Base-by-base conservation (phyloP, 257 asterid species). In the Craterostigma plantagineum region DNA sequence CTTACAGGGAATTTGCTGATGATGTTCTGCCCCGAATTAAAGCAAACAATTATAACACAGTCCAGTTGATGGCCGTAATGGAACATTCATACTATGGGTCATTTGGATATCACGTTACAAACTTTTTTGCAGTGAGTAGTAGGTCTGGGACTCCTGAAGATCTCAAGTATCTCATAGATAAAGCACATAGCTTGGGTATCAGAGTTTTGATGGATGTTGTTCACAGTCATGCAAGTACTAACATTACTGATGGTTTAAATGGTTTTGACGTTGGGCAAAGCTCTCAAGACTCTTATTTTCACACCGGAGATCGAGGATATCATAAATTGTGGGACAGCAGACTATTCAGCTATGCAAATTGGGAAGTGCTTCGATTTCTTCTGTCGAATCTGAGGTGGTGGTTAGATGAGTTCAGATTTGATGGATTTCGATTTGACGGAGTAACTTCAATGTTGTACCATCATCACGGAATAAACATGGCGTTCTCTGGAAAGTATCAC, bases 341-440 rank as follows among this genome's bases (percentile, higher is more conserved):
- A 63, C 60, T 87, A 23, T 87, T 82, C 62, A 87, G 82, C 56
- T 87, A 87, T 58, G 71, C 73, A 36, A 82, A 82, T 49, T 87
- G 98, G 98, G 98, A 87, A 66, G 98, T 82, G 66, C 92, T 87
- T 43, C 90, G 98, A 8, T 87, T 87, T 62, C 90, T 87, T 63
- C 73, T 87, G 27, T 87, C 98, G 41, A 87, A 87, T 61, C 67
- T 87, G 64, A 82, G 92, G 69, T 87, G 92, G 87, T 87, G 98
- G 98, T 59, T 82, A 7, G 95, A 87, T 45, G 98, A 87, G 73
- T 87, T 64, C 55, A 70, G 62, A 41, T 87, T 87, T 65, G 98
- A 87, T 37, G 98, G 98, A 33, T 87, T 87, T 70, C 79, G 98
- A 44, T 82, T 87, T 51, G 98, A 87, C 64, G 98, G 98, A 57